Evolutionary conservation across 345 rosid genomes (phyloP).

Genomic region (Citrus glauca): DNA sequence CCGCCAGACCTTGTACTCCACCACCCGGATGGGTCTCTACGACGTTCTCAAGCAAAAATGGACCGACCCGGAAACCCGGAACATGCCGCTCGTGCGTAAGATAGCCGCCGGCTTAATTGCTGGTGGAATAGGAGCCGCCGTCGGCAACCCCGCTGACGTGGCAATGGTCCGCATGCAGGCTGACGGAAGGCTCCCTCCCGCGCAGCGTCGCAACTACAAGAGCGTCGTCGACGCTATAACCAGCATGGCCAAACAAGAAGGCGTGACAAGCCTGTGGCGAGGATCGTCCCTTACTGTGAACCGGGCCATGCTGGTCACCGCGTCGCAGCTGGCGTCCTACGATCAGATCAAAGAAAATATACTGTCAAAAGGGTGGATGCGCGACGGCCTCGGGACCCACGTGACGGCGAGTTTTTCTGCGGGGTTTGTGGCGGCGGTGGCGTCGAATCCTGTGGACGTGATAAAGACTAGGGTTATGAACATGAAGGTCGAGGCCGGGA

Average conservation of each 20-base stretch:
- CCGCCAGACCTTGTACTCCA: constrained; percentile 79
- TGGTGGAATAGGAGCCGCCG: constrained; percentile 77
- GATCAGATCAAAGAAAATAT: constrained; percentile 76
- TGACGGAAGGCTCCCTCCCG: constrained; percentile 68
- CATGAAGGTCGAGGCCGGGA: constrained; percentile 71
- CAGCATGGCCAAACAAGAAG: constrained; percentile 68
- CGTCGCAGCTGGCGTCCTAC: constrained; percentile 81
- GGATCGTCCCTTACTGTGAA: constrained; percentile 76
- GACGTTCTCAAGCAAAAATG: constrained; percentile 63
- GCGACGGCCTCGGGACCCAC: constrained; percentile 71
- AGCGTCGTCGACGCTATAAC: constrained; percentile 71
- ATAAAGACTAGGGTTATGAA: constrained; percentile 87
- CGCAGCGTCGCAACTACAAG: constrained; percentile 69
- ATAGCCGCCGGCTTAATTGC: constrained; percentile 66
- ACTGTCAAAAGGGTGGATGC: constrained; percentile 45
- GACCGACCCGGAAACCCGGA: constrained; percentile 62
- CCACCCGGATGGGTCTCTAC: constrained; percentile 88
- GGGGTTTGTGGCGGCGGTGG: constrained; percentile 81
- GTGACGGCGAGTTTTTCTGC: constrained; percentile 78
- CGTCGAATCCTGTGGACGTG: constrained; percentile 83
- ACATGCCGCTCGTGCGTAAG: constrained; percentile 49
- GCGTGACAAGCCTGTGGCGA: constrained; percentile 78
- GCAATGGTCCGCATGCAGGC: constrained; percentile 96
- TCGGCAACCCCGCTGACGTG: constrained; percentile 91
- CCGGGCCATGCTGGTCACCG: constrained; percentile 87